Evolutionary conservation across 2,329 filamentous ascomycete species (phyloP), one percentile per base, ranked within the genome.

Genomic region (Calonectria ilicicola): DNA sequence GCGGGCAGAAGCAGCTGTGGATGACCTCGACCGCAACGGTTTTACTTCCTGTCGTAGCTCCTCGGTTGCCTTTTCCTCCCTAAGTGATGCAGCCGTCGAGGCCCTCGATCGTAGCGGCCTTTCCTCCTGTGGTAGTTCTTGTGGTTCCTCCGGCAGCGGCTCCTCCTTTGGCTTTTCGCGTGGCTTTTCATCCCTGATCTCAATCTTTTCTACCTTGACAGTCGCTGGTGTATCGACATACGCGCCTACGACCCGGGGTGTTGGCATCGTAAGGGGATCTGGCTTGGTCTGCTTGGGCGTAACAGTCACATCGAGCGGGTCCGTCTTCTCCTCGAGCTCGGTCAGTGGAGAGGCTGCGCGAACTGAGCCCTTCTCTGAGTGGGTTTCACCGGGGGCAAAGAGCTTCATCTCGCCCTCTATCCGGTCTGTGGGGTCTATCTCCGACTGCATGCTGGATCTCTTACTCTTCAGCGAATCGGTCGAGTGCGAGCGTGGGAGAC

Each of bases 191-290:
- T 77, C 75, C 32, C 77, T 77, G 2, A 72, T 27, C 6, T 79
- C 76, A 17, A 75, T 60, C 47, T 81, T 84, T 56, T 85, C 84
- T 10, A 83, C 80, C 75, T 84, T 87, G 49, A 84, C 79, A 5
- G 88, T 88, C 9, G 85, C 86, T 1, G 90, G 89, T 2, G 90
- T 91, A 68, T 91, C 89, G 12, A 91, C 85, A 72, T 88, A 91
- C 3, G 90, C 90, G 0, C 90, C 90, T 0, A 85, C 87, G 4
- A 91, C 85, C 64, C 82, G 86, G 2, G 90, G 90, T 3, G 90
- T 91, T 8, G 88, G 87, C 81, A 87, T 86, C 35, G 84, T 84
- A 40, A 87, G 71, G 14, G 86, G 86, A 70, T 91, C 88, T 47
- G 76, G 75, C 75, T 84, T 89, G 17, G 71, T 69, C 3, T 87